Evolutionary conservation across 1,284 basidiomycete species (phyloP).

Genomic region (Mycena sp.): DNA sequence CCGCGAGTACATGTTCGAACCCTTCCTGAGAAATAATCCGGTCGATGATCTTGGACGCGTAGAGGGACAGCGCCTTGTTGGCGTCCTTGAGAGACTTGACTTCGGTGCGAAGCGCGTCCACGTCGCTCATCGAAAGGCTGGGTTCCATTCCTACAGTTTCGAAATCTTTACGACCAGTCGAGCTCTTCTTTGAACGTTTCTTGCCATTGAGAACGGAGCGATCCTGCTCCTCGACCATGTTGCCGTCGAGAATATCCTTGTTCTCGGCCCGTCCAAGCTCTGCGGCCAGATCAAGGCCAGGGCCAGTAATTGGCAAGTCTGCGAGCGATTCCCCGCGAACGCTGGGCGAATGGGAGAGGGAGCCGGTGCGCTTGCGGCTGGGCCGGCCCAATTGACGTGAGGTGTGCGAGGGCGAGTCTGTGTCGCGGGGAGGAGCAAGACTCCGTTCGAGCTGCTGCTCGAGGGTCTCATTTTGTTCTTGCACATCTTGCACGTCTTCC

Average conservation of each 20-base stretch:
- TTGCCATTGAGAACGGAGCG: constrained; percentile 50
- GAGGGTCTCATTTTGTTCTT: constrained; percentile 45
- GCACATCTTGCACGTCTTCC: constrained; percentile 60
- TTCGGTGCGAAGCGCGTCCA: constrained; percentile 76
- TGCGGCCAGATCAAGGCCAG: constrained; percentile 89
- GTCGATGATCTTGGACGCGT: constrained; percentile 97
- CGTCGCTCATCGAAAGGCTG: constrained; percentile 57
- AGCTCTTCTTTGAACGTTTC: constrained; percentile 65
- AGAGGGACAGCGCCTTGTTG: constrained; percentile 93
- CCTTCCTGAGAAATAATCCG: constrained; percentile 94
- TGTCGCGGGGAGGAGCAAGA: constrained; percentile 46
- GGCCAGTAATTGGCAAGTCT: constrained; percentile 82
- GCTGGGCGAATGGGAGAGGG: constrained; percentile 55
- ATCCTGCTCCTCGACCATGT: constrained; percentile 61
- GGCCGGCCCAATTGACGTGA: constrained; percentile 56
- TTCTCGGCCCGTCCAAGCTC: constrained; percentile 91
- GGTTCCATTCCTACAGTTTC: constrained; percentile 52
- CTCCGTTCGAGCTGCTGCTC: constrained; percentile 49
- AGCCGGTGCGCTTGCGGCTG: constrained; percentile 62
- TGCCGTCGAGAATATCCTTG: constrained; percentile 73
- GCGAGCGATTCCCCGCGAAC: constrained; percentile 79
- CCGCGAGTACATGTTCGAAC: constrained; percentile 93
- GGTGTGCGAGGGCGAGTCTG: constrained; percentile 47
- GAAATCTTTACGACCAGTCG: constrained; percentile 48
- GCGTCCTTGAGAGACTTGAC: constrained; percentile 93